phyloP scores from a whole-genome alignment of 371 early-diverging fungal genomes.

The Haplosporangium sp. region DNA sequence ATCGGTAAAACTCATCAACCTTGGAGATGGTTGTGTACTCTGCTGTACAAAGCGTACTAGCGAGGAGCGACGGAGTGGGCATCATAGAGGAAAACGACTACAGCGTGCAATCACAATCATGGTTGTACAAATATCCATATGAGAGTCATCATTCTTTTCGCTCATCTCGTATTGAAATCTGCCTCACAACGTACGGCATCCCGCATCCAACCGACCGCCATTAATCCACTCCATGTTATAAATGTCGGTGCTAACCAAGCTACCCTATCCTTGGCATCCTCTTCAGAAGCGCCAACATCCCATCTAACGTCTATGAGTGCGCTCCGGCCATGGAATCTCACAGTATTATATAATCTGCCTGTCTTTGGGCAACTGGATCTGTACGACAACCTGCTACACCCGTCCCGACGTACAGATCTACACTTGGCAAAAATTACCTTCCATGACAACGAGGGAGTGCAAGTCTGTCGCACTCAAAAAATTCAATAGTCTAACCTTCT shows the following conservation, averaged over 20 bases:
- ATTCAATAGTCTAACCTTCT: conserved; percentile 29
- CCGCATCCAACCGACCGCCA: background rate
- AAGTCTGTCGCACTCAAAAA: conserved; percentile 12
- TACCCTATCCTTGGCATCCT: conserved; percentile 19
- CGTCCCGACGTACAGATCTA: conserved; percentile 25
- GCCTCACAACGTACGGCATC: too few relatives aligned
- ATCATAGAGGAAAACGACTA: too few relatives aligned
- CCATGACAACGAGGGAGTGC: conserved; percentile 17
- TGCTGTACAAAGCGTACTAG: too few relatives aligned
- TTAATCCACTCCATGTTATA: conserved; percentile 13
- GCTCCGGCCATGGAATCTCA: conserved; percentile 24
- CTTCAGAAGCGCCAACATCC: conserved; percentile 24
- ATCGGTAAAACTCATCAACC: too few relatives aligned
- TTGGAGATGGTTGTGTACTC: too few relatives aligned
- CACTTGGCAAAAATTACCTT: conserved; percentile 14
- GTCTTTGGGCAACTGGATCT: conserved; percentile 37
- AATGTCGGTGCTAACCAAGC: conserved; percentile 21
- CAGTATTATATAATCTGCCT: conserved; percentile 28
- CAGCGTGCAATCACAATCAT: too few relatives aligned
- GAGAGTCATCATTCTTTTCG: too few relatives aligned
- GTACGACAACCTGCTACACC: conserved; percentile 27
- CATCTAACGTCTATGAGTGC: conserved; percentile 31
- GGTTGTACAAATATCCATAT: too few relatives aligned
- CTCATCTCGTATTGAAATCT: too few relatives aligned
- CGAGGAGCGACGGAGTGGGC: too few relatives aligned